Base-by-base conservation (phyloP, 1,284 basidiomycete genomes). In the Irpex sp. region DNA sequence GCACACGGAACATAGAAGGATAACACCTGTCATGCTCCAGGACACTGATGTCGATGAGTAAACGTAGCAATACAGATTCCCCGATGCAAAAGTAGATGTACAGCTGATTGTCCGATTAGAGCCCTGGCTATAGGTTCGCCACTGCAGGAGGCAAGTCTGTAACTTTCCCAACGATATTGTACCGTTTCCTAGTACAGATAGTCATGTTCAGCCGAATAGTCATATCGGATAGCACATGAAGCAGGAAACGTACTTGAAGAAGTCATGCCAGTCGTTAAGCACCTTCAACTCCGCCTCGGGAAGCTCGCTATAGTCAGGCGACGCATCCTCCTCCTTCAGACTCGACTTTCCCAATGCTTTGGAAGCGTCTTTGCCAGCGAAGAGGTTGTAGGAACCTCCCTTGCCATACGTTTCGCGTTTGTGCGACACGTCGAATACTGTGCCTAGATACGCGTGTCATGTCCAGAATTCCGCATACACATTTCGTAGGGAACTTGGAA, bases 361-460 rank as follows among this genome's bases (percentile, higher is more conserved):
- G 36, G 90, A 92, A 0, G 87, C 96, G 69, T 98, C 96, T 77
- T 94, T 97, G 52, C 95, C 96, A 9, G 95, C 87, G 69, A 92
- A 91, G 19, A 90, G 72, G 66, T 83, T 83, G 73, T 92, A 92
- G 5, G 87, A 86, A 48, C 80, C 77, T 8, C 84, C 90, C 28
- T 77, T 76, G 42, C 93, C 91, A 67, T 96, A 96, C 65, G 93
- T 89, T 64, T 96, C 92, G 14, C 77, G 75, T 71, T 94, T 94
- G 58, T 78, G 78, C 0, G 86, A 75, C n/a, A 96, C 94, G 71
- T 95, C 92, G 72, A 95, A 95, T 10, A 95, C 80, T 0, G 85
- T 87, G 56, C 91, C 91, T 91, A 66, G 51, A 23, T 14, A 39
- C 33, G 39, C 37, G 42, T 33, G 7, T 42, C 48, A 21, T 18